phyloP scores from a whole-genome alignment of 2,329 filamentous ascomycete genomes.

The Eutypa lata region DNA sequence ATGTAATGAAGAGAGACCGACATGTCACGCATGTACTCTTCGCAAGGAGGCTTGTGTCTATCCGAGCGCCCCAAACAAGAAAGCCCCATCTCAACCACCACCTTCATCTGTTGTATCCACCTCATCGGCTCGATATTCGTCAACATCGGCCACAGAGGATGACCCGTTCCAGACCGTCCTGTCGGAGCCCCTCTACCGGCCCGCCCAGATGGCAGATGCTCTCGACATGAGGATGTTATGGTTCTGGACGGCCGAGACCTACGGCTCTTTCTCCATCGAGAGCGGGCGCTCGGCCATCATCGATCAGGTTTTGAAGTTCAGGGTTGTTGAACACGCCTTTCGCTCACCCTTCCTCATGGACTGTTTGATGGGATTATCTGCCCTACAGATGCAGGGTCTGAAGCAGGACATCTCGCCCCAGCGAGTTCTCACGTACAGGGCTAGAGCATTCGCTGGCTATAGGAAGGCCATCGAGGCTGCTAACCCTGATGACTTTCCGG shows the following conservation, averaged over 20 bases:
- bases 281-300: constrained; percentile 30
- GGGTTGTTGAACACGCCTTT: constrained; percentile 49
- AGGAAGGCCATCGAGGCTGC: constrained; percentile 47
- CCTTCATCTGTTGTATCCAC: neutral
- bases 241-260: constrained; percentile 50
- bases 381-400: constrained; percentile 45
- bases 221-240: constrained; percentile 53
- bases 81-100: neutral
- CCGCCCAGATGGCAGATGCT: constrained; percentile 29
- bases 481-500: constrained; percentile 42
- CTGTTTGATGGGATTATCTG: constrained; percentile 49
- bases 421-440: constrained; percentile 42
- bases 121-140: neutral
- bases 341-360: constrained; percentile 53
- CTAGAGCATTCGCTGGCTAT: constrained; percentile 48
- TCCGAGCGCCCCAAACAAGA: constrained; percentile 18
- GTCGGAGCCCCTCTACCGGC: constrained; percentile 34
- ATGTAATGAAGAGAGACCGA: constrained; percentile 49
- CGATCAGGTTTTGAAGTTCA: constrained; percentile 42
- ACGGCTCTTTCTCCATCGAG: constrained; percentile 42
- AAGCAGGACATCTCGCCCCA: constrained; percentile 35
- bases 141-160: neutral
- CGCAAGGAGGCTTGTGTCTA: constrained; percentile 49
- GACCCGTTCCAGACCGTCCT: constrained; percentile 13
- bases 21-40: constrained; percentile 46